Evolutionary conservation across 352 stramenopile species (phyloP).

Genomic region (Pythium pyrilobum): DNA sequence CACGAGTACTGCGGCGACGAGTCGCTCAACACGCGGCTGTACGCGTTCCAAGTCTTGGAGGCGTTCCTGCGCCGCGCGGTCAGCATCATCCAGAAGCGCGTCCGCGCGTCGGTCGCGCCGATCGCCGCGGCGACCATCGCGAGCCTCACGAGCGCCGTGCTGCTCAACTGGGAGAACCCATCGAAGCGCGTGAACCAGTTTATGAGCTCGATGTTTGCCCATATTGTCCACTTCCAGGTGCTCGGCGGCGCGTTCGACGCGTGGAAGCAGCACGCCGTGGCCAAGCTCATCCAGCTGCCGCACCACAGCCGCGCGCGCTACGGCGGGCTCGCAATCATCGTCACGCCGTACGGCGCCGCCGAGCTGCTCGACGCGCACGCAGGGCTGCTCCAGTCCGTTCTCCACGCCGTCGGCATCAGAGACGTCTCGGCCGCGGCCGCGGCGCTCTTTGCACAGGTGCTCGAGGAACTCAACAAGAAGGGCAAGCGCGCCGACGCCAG

Average conservation of each 20-base stretch:
- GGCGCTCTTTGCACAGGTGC: constrained; percentile 63
- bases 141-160: constrained; percentile 42
- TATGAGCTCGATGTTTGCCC: constrained; percentile 74
- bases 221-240: constrained; percentile 61
- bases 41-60: constrained; percentile 79
- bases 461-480: constrained; percentile 36
- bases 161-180: constrained; percentile 83
- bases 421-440: constrained; percentile 66
- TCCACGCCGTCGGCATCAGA: constrained; percentile 62
- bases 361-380: constrained; percentile 41
- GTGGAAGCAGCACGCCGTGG: constrained; percentile 46
- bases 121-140: constrained; percentile 28
- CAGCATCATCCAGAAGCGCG: constrained; percentile 19
- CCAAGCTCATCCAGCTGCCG: constrained; percentile 49
- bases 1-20: constrained; percentile 52
- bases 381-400: constrained; percentile 44
- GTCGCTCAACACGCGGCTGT: constrained; percentile 62
- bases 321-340: constrained; percentile 51
- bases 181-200: constrained; percentile 86
- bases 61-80: constrained; percentile 64
- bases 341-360: constrained; percentile 35
- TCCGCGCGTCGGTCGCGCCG: too few relatives aligned
- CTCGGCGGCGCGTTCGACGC: constrained; percentile 30
- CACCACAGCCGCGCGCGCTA: constrained; percentile 67
- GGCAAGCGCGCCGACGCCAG: not conserved